Conservation (phyloP, 768 basidiomycete genomes). For the Clitopilus passeckerianus region DNA sequence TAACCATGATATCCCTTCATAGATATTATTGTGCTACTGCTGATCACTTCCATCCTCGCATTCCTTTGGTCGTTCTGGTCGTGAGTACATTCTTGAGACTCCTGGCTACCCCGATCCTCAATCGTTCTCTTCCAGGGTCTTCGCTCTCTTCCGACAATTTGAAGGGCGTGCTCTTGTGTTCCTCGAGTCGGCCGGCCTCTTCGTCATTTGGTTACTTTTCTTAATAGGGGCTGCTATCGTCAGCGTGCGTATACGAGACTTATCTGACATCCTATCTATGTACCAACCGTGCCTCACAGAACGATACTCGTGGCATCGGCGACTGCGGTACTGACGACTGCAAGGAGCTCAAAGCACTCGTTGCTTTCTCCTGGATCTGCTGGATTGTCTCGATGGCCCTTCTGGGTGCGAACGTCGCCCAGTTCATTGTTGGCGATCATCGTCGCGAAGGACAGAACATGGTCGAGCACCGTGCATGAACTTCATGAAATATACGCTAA, state of each 20-base stretch:
- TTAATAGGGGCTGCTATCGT: slow-evolving; percentile 59
- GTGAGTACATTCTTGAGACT: slow-evolving; percentile 30
- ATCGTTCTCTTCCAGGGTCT: slow-evolving; percentile 10
- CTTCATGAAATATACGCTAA: not conserved
- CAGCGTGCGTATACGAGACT: slow-evolving; percentile 36
- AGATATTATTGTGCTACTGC: slow-evolving; percentile 49
- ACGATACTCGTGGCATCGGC: not conserved
- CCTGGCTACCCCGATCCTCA: slow-evolving; percentile 24
- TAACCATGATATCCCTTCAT: slow-evolving; percentile 33
- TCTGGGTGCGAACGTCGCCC: slow-evolving; percentile 24
- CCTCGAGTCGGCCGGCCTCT: slow-evolving; percentile 44
- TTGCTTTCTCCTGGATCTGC: slow-evolving; percentile 66
- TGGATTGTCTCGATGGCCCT: slow-evolving; percentile 51
- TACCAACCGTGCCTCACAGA: not conserved
- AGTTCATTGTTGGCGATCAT: not conserved
- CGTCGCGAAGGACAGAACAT: not conserved
- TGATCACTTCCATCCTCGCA: slow-evolving; percentile 49
- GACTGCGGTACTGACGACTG: slow-evolving; percentile 24
- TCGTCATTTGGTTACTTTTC: slow-evolving; percentile 56
- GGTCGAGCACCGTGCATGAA: not conserved
- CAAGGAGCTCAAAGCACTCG: slow-evolving; percentile 56
- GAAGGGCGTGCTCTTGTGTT: slow-evolving; percentile 28
- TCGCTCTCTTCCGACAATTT: slow-evolving; percentile 22
- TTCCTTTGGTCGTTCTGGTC: slow-evolving; percentile 46
- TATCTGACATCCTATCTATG: not conserved